These are phyloP conservation scores for Tylopilus sp. DNA, from an alignment of 768 basidiomycete genomes.

Conservation along the genomic window DNA sequence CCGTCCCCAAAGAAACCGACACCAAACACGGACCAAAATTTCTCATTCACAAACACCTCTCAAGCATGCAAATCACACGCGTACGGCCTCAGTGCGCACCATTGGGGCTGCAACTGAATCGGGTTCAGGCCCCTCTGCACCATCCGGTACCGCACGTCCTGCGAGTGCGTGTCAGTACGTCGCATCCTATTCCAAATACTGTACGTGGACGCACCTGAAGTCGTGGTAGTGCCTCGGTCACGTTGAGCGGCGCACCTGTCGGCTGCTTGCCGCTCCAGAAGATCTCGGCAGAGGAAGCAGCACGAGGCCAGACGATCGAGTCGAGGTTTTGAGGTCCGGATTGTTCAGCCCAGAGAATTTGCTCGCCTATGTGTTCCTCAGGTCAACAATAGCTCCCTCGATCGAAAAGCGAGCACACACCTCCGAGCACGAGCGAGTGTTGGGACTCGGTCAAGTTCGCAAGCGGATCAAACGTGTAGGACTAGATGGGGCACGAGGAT, in stretches of 20 bases:
- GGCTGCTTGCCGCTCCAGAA: slow-evolving; percentile 49
- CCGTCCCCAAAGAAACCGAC: no score
- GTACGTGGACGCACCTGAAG: slow-evolving; percentile 34
- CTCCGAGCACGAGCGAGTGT: slow-evolving; percentile 36
- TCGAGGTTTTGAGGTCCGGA: slow-evolving; percentile 43
- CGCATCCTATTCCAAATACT: no score
- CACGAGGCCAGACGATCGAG: slow-evolving; percentile 45
- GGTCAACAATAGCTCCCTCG: slow-evolving; percentile 2
- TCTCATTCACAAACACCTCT: no score
- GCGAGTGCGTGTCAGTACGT: background rate
- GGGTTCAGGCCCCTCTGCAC: slow-evolving; percentile 46
- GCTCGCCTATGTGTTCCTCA: slow-evolving; percentile 24
- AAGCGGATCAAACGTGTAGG: slow-evolving; percentile 51
- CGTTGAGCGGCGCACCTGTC: slow-evolving; percentile 32
- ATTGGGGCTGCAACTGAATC: slow-evolving; percentile 52
- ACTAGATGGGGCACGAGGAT: slow-evolving; percentile 23
- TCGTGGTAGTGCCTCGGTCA: slow-evolving; percentile 43
- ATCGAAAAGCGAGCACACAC: slow-evolving; percentile 11
- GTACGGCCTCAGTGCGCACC: slow-evolving; percentile 51
- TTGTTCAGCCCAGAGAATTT: slow-evolving; percentile 48
- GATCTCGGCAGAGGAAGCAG: slow-evolving; percentile 46
- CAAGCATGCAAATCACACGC: slow-evolving; percentile 36
- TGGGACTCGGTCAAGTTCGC: slow-evolving; percentile 37
- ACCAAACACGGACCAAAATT: no score
- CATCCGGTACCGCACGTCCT: slow-evolving; percentile 46